Base-by-base conservation (phyloP, 495 filamentous ascomycete species). In the Aspergillus heteromorphus region DNA sequence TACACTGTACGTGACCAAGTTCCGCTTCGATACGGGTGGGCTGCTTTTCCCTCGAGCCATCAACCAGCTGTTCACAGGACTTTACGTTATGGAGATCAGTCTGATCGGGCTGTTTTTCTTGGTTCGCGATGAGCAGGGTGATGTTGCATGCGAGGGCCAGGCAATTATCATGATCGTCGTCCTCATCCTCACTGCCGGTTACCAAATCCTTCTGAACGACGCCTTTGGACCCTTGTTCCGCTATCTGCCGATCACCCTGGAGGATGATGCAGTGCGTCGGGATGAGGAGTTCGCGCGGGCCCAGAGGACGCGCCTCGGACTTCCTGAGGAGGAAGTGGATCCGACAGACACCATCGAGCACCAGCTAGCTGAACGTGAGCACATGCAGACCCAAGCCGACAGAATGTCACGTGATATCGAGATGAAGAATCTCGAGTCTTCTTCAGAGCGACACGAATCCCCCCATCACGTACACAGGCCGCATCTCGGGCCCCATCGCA, bases 31-130 rank as follows among this genome's bases (percentile, higher is more conserved):
- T 67, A 98, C 93, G 1, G 95, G 93, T 50, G 93, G 93, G 25
- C 78, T 97, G 27, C 80, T 97, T 19, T 98, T 95, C 62, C 95
- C 95, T 2, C 84, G 82, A 16, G 95, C 93, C 6, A 87, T 98
- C 73, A 97, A 97, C 66, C 95, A 98, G 66, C 84, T 96, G 0
- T 97, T 97, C 68, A 92, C 87, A 1, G 93, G 93, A 0, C 70
- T 98, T 9, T 98, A 98, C 64, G 81, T 96, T 43, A 92, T 97
- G 89, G 92, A 98, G 61, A 70, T 97, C 18, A 90, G 87, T 60
- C 71, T 97, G 43, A 82, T 96, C 50, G 95, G 93, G 13, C 78
- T 97, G 11, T 97, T 98, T 75, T 91, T 96, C 73, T 76, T 97
- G 40, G 87, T 88, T 47, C 73, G 77, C 45, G 83, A 93, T 55